Percentiles rank a stretch among this genome's conserved stretches.
These are phyloP conservation scores for Catenaria anguillulae DNA, from an alignment of 371 early-diverging fungal species.

Conservation along the genomic window DNA sequence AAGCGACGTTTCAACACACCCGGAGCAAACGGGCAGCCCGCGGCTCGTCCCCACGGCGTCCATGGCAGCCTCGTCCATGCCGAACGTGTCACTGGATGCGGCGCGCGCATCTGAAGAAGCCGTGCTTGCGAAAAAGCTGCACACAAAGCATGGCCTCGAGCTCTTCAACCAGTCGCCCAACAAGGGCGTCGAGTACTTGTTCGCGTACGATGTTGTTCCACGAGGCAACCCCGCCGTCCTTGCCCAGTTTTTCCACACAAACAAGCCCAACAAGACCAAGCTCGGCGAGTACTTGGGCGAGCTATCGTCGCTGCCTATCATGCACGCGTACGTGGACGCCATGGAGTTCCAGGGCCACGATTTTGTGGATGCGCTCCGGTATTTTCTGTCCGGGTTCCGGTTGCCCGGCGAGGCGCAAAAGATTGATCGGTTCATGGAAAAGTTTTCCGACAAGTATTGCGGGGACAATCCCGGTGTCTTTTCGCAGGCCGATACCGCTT, in stretches of 20 bases:
- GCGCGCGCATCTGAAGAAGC: background rate
- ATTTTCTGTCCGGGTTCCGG: conserved; percentile 41
- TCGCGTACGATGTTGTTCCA: conserved; percentile 21
- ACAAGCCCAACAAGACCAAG: conserved; percentile 23
- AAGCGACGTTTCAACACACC: too few species aligned
- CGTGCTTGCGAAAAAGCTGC: background rate
- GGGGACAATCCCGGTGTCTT: conserved; percentile 35
- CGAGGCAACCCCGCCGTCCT: conserved; percentile 10
- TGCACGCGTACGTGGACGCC: conserved; percentile 37
- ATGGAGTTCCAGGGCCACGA: conserved; percentile 36
- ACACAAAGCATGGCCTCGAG: conserved; percentile 19
- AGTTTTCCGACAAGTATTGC: conserved; percentile 43
- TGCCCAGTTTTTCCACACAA: conserved; percentile 23
- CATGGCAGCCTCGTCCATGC: background rate
- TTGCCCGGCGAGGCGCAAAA: conserved; percentile 53
- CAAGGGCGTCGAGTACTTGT: conserved; percentile 26
- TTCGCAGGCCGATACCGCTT: conserved; percentile 41
- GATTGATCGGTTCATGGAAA: conserved; percentile 43
- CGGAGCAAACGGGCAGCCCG: background rate
- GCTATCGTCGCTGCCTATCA: conserved; percentile 25
- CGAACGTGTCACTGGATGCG: background rate
- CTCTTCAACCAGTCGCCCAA: conserved; percentile 28
- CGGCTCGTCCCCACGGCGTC: background rate
- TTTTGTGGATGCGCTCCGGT: conserved; percentile 40
- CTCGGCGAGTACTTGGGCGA: conserved; percentile 41